Base-by-base conservation (phyloP, 768 basidiomycete species). In the Lactarius vividus region DNA sequence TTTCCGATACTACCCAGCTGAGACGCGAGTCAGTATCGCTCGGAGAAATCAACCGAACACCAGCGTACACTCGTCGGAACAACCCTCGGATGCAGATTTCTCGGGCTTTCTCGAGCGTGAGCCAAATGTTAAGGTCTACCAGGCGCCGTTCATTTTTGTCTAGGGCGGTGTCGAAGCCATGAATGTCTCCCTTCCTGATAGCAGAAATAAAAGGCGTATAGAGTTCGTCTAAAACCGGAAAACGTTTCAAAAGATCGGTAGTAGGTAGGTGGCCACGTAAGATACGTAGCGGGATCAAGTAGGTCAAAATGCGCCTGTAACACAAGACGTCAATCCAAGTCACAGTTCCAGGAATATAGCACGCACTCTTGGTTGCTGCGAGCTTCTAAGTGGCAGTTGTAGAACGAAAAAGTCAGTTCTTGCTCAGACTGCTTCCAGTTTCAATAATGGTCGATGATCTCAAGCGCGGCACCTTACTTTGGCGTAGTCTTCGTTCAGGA, bases 211-310 rank as follows among this genome's bases (percentile, higher is more conserved):
- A 98, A 0, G 94, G 93, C 3, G 79, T 72, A 77, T 89, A 98
- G 3, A 98, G 76, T 56, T 87, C 83, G 54, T 83, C 75, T 23
- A 98, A 80, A 4, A 85, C 79, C 1, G 92, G 89, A 75, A 92
- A 94, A 6, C 86, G 85, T 35, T 82, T 70, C 69, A 96, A 78
- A 26, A 98, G 82, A 63, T 82, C 83, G 39, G 76, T 69, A 0
- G 94, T 88, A 13, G 96, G 96, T 33, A 97, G 82, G 67, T 92
- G 88, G 3, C 96, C 97, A 65, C 87, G 88, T 49, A 97, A 80
- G 46, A 99, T 87, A 20, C 91, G 89, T 16, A 98, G 82, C 0
- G 96, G 94, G 61, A 98, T 86, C 40, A 98, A 84, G 74, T 93
- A 97, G 28, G 89, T 90, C 60, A 98, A 79, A 63, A 98, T 95